Evolutionary conservation across 441 rosid genomes (phyloP), one percentile per base, ranked within the genome.

Genomic region (Pelargonium myrrhifolium): DNA sequence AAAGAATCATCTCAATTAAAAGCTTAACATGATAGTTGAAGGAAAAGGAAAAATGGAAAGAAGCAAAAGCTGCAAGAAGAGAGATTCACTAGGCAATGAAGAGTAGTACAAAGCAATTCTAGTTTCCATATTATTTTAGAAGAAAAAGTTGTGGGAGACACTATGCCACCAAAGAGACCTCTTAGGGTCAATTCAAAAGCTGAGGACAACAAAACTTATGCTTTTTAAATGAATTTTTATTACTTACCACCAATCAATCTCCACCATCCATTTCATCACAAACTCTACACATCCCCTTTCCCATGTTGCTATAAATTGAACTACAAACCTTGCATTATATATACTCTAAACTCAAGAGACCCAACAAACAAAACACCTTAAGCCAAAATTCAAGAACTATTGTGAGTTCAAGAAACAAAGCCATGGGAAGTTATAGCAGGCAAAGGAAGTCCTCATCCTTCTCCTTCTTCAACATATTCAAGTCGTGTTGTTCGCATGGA

Each of bases 401-500:
- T n/a, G n/a, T n/a, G n/a, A n/a, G n/a, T n/a, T 1, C 35, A 28
- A 28, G 35, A 28, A 28, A 4, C 2, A 28, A 4, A 28, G 35
- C 72, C 10, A 80, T 82, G 84, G 86, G 80, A 68, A 74, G 78
- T 1, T 77, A 74, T 68, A 69, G 68, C 56, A 79, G 78, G 75
- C 80, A 72, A 10, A 76, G 86, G 80, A 89, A 77, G 51, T 80
- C 86, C 0, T 86, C 85, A 61, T 84, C 79, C 71, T 77, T 77
- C 69, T 71, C 80, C 0, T 62, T 86, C n/a, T 65, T 79, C 67
- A 83, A 68, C 75, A 71, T 90, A 64, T 84, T 90, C 83, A 81
- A 75, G 47, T 69, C 83, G 0, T 86, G 92, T 12, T 90, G 90
- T 37, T 85, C 84, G 0, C 35, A 62, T n/a, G 86, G 88, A 6